Evolutionary conservation across 225 moss, liverwort and hornwort species (phyloP).

Genomic region (Physcomitrium patens): DNA sequence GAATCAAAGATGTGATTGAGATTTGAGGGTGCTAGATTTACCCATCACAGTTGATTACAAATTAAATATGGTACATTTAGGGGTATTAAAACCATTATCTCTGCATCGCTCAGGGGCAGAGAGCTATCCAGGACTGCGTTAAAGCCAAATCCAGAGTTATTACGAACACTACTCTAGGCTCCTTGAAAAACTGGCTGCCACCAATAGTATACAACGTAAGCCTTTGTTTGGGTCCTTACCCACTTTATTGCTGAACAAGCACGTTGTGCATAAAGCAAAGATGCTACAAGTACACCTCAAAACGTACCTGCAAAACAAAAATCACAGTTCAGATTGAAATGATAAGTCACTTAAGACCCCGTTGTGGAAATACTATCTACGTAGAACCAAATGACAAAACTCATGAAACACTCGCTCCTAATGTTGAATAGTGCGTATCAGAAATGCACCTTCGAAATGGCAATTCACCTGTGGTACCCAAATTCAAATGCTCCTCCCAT

Average conservation of each 20-base stretch:
- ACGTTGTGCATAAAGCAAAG: constrained; percentile 29
- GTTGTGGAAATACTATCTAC: no score
- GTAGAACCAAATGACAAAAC: no score
- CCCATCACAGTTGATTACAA: constrained; percentile 10
- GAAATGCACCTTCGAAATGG: no score
- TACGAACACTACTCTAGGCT: neutral
- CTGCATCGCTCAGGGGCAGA: no score
- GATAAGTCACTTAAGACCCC: neutral
- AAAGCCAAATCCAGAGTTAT: neutral
- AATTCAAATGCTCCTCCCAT: constrained; percentile 10
- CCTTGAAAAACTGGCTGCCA: no score
- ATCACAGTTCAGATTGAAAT: constrained; percentile 8
- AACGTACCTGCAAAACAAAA: constrained; percentile 28
- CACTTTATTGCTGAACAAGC: constrained; percentile 39
- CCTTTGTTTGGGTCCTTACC: constrained; percentile 31
- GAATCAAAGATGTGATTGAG: no score
- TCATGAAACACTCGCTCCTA: no score
- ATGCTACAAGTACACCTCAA: constrained; percentile 27
- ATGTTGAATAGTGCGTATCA: no score
- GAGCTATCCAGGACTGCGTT: no score
- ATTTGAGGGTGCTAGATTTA: neutral
- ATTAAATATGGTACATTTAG: neutral
- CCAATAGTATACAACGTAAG: constrained; percentile 5
- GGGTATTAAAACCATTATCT: neutral
- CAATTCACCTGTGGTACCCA: neutral